Percentiles rank a stretch among this genome's conserved stretches.
Evolutionary conservation across 441 rosid genomes (phyloP).

Genomic region (Raphanus hybrid): DNA sequence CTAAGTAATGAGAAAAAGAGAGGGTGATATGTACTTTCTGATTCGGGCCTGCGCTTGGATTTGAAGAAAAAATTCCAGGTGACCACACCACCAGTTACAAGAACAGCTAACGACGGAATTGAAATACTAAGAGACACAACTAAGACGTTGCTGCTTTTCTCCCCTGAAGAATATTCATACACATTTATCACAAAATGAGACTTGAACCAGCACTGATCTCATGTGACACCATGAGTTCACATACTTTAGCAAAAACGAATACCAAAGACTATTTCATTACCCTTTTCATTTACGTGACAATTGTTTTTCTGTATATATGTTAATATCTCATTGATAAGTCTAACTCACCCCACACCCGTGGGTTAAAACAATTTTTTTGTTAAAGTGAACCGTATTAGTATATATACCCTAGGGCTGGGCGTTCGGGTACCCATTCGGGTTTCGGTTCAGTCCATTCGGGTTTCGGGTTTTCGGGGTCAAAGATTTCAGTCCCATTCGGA

Average conservation of each 20-base stretch:
- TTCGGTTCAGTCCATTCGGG: too few species aligned
- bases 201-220: neutral
- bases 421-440: too few species aligned
- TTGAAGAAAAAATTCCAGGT: neutral
- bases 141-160: slow-evolving; percentile 10
- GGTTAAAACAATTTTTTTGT: too few species aligned
- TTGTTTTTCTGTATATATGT: too few species aligned
- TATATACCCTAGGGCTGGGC: neutral
- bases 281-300: too few species aligned
- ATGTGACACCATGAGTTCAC: neutral
- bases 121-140: slow-evolving; percentile 17
- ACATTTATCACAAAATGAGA: slow-evolving; percentile 2
- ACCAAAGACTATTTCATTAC: too few species aligned
- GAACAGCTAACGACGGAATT: neutral
- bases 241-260: too few species aligned
- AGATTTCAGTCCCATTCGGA: too few species aligned
- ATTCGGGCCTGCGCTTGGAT: slow-evolving; percentile 12
- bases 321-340: too few species aligned
- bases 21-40: slow-evolving; percentile 10
- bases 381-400: neutral
- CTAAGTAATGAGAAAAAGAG: neutral
- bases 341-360: too few species aligned
- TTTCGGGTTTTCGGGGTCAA: too few species aligned
- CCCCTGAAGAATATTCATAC: slow-evolving; percentile 15
- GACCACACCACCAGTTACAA: neutral